Base-by-base conservation (phyloP, 1,139 yeast species). In the Blastobotrys illinoisensis region DNA sequence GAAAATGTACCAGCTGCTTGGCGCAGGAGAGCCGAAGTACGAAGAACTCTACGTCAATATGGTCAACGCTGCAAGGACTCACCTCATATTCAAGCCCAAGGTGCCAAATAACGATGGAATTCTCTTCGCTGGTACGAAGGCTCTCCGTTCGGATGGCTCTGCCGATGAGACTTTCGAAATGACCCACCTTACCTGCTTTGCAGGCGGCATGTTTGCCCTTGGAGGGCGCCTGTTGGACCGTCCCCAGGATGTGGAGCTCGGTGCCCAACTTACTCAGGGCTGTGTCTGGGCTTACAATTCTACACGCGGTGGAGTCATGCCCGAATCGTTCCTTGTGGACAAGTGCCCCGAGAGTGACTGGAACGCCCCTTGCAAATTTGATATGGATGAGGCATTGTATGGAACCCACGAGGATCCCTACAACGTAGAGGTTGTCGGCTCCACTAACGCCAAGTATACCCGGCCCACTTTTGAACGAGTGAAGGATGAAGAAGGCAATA, bases 151-250 rank as follows among this genome's bases (percentile, higher is more conserved):
- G 7, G 54, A 55, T 43, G 62, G 56, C 4, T 58, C 49, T 5
- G 21, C 28, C 3, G 43, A 20, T 1, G 9, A 36, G 7, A 49
- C 49, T 7, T 57, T 69, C 24, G 70, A 68, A 49, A 65, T 67
- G 80, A 76, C 82, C 60, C 88, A 85, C 63, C 75, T 85, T 60
- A 80, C 86, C 9, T 87, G 95, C 65, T 85, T 84, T 65, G 77
- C 85, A 50, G 93, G 58, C 20, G 58, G 58, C 28, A 81, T 85
- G 73, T 78, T 83, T 62, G 86, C 88, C 0, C 68, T 86, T 43
- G 89, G 89, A 2, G 82, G 88, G 5, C 82, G 75, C 65, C 60
- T 88, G 67, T 63, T 79, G 64, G 63, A 74, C 72, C 52, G 74
- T 60, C 68, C 78, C 51, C 66, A 81, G 64, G 87, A 85, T 61